A percentile compares a stretch with the other conserved stretches of the same genome.
Conservation (phyloP, 331 rosid genomes). For the Acacia pycnantha region DNA sequence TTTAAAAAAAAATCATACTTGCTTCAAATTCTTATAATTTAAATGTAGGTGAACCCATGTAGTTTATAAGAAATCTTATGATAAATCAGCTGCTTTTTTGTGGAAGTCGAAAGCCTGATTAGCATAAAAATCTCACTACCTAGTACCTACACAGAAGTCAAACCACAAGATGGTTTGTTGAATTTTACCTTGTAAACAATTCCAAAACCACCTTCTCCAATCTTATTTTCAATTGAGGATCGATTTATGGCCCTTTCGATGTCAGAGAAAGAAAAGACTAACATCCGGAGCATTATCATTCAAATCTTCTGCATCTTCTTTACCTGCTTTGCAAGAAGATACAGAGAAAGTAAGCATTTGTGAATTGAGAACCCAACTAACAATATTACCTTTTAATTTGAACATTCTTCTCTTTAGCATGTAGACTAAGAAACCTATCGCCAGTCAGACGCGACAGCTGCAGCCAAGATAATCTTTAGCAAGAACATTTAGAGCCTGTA, state of each 20-base stretch:
- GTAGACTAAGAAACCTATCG: not conserved
- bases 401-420: constrained; percentile 16
- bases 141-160: too few species aligned
- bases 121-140: not conserved
- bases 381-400: not conserved
- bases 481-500: not conserved
- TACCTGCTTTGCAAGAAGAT: not conserved
- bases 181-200: constrained; percentile 40
- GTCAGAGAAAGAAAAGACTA: constrained; percentile 25
- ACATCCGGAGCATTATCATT: constrained; percentile 26
- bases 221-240: constrained; percentile 41
- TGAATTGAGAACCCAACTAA: not conserved
- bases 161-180: too few species aligned
- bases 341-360: not conserved
- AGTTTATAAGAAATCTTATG: not conserved
- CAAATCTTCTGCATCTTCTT: not conserved
- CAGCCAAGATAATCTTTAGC: constrained; percentile 10
- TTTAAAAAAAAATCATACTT: too few species aligned
- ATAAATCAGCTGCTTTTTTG: not conserved
- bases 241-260: constrained; percentile 33
- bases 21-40: not conserved
- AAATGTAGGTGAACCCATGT: not conserved
- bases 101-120: not conserved
- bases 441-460: not conserved
- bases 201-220: constrained; percentile 21